These are phyloP conservation scores for Pseudohalonectria lignicola DNA, from an alignment of 2,329 filamentous ascomycete species.

Conservation along the genomic window DNA sequence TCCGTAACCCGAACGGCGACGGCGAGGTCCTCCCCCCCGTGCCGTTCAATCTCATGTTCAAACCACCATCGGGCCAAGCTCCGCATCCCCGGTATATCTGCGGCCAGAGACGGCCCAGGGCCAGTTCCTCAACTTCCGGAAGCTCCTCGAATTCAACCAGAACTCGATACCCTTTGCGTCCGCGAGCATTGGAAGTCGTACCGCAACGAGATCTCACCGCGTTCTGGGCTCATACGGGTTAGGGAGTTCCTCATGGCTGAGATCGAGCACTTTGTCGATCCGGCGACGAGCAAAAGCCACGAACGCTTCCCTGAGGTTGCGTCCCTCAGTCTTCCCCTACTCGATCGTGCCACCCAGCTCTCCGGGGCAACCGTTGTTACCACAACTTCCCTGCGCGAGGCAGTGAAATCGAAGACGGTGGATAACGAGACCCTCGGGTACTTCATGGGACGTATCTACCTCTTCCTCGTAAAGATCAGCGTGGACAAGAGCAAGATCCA, in stretches of 20 bases:
- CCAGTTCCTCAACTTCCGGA: constrained; percentile 89
- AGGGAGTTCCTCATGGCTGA: constrained; percentile 98
- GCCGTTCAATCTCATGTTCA: constrained; percentile 98
- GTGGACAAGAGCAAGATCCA: constrained; percentile 80
- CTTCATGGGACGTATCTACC: constrained; percentile 87
- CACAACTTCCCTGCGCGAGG: constrained; percentile 71
- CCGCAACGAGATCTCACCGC: constrained; percentile 94
- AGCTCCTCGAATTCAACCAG: constrained; percentile 94
- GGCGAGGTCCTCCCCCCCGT: constrained; percentile 68
- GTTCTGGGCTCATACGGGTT: constrained; percentile 82
- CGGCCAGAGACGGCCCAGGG: constrained; percentile 95
- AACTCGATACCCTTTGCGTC: constrained; percentile 93
- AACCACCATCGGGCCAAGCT: constrained; percentile 85
- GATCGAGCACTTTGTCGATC: constrained; percentile 97
- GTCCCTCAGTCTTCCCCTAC: constrained; percentile 69
- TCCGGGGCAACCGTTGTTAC: constrained; percentile 69
- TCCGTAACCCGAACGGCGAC: constrained; percentile 82
- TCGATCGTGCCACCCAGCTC: constrained; percentile 78
- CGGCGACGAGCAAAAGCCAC: constrained; percentile 90
- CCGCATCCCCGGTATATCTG: constrained; percentile 74
- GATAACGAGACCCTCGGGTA: constrained; percentile 98
- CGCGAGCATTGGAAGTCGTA: constrained; percentile 94
- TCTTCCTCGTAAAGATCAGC: constrained; percentile 82
- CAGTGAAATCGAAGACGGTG: constrained; percentile 70
- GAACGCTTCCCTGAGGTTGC: constrained; percentile 76